A percentile compares a stretch with the other conserved stretches of the same genome.
Evolutionary conservation across 345 rosid species (phyloP).

Genomic region (Barbarea vulgaris): DNA sequence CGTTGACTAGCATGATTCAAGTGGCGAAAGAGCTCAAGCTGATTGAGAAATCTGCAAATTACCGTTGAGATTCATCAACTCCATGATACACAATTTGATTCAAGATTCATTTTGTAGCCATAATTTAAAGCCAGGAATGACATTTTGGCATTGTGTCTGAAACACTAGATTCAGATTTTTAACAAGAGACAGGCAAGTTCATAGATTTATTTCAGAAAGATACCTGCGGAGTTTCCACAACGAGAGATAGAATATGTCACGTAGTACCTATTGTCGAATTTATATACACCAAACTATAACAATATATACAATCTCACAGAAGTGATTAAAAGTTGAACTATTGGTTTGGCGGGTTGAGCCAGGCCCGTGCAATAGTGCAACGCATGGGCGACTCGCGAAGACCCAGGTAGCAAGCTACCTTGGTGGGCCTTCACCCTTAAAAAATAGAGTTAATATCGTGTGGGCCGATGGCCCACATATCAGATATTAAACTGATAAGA

Average conservation of each 20-base stretch:
- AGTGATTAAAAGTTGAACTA: neutral
- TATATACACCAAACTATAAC: too few relatives aligned
- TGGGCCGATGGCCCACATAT: slow-evolving; percentile 43
- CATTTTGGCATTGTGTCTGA: neutral
- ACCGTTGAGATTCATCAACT: neutral
- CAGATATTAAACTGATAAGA: slow-evolving; percentile 73
- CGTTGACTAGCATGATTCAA: slow-evolving; percentile 22
- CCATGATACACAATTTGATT: neutral
- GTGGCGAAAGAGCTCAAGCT: slow-evolving; percentile 26
- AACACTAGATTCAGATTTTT: neutral
- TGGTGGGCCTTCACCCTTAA: neutral
- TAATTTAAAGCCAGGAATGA: neutral
- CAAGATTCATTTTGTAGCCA: neutral
- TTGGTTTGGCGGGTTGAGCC: neutral
- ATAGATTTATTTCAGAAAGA: neutral
- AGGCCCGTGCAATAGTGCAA: slow-evolving; percentile 25
- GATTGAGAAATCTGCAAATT: slow-evolving; percentile 16
- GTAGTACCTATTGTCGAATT: too few relatives aligned
- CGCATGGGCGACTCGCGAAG: neutral
- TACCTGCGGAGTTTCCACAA: too few relatives aligned
- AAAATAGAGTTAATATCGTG: slow-evolving; percentile 43
- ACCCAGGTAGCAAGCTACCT: slow-evolving; percentile 23
- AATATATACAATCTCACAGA: too few relatives aligned
- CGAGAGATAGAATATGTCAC: too few relatives aligned
- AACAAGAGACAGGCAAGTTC: neutral